phyloP scores from a whole-genome alignment of 2,329 filamentous ascomycete species.

The Dactylellina parvicollis region DNA sequence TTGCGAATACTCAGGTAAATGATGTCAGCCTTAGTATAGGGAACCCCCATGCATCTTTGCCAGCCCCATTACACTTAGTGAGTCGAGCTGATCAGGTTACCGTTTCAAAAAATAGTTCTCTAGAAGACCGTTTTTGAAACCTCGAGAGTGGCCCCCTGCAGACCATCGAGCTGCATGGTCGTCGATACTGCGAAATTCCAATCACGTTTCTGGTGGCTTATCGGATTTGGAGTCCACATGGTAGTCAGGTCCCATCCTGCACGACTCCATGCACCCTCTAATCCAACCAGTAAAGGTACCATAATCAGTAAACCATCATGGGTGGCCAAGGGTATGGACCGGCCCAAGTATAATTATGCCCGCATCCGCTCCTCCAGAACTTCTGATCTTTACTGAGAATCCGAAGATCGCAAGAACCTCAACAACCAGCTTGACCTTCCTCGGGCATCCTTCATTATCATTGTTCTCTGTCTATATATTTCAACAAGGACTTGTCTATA shows the following conservation, averaged over 20 bases:
- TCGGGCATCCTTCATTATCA: conserved; percentile 30
- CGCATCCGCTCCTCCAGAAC: conserved; percentile 15
- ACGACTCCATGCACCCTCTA: conserved; percentile 1
- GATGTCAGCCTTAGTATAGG: conserved; percentile 50
- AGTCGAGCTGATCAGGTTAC: conserved; percentile 47
- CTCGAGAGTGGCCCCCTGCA: conserved; percentile 46
- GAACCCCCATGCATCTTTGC: conserved; percentile 33
- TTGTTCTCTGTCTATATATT: conserved; percentile 24
- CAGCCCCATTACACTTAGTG: conserved; percentile 27
- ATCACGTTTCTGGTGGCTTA: conserved; percentile 35
- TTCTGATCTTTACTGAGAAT: conserved; percentile 35
- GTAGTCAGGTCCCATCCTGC: conserved; percentile 16
- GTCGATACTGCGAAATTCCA: conserved; percentile 25
- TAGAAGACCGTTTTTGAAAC: conserved; percentile 45
- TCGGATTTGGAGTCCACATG: conserved; percentile 25
- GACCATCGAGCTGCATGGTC: conserved; percentile 51
- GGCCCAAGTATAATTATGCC: conserved; percentile 34
- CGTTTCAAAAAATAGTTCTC: conserved; percentile 22
- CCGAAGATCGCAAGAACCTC: conserved; percentile 47
- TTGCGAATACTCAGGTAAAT: conserved; percentile 50
- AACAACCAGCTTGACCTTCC: conserved; percentile 30
- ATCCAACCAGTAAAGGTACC: neutral
- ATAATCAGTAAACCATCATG: conserved; percentile 26
- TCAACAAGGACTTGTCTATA: conserved; percentile 18
- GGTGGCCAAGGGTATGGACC: conserved; percentile 18